Percentiles rank a stretch among this genome's conserved stretches.
phyloP scores from a whole-genome alignment of 257 asterid species.

The Perilla frutescens region DNA sequence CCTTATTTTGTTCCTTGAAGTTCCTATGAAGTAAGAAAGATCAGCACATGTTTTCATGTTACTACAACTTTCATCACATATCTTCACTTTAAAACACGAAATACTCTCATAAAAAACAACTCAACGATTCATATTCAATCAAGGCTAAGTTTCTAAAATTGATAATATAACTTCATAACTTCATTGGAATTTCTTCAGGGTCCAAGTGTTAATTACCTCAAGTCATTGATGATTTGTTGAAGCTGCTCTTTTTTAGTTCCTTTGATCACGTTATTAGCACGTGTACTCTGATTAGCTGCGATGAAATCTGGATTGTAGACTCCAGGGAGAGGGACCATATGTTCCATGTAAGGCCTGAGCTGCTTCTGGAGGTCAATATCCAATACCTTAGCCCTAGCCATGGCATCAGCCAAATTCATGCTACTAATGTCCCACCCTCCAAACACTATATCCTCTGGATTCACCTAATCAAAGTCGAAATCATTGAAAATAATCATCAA shows the following conservation, averaged over 20 bases:
- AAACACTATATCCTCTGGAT: slow-evolving; percentile 79
- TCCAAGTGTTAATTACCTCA: slow-evolving; percentile 45
- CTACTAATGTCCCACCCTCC: slow-evolving; percentile 97
- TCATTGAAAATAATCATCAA: neutral
- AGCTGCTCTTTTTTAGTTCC: slow-evolving; percentile 87
- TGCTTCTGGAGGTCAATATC: slow-evolving; percentile 92
- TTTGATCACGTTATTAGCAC: slow-evolving; percentile 74
- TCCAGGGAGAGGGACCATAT: slow-evolving; percentile 95
- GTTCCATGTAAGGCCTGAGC: slow-evolving; percentile 90
- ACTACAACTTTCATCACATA: neutral
- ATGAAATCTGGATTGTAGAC: slow-evolving; percentile 88
- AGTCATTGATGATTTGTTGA: slow-evolving; percentile 73
- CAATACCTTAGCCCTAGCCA: slow-evolving; percentile 87
- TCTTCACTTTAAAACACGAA: neutral
- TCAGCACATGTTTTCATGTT: no score
- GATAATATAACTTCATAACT: no score
- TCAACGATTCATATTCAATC: no score
- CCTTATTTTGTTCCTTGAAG: slow-evolving; percentile 79
- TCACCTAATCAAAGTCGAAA: slow-evolving; percentile 52
- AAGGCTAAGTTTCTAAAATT: no score
- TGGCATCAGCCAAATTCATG: slow-evolving; percentile 89
- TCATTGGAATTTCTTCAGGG: no score
- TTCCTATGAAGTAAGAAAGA: slow-evolving; percentile 50
- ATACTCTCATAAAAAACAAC: no score
- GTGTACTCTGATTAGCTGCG: slow-evolving; percentile 88